Percentiles rank a stretch among this genome's conserved stretches.
These are phyloP conservation scores for Melanogaster broomeanus DNA, from an alignment of 768 basidiomycete species.

Conservation along the genomic window DNA sequence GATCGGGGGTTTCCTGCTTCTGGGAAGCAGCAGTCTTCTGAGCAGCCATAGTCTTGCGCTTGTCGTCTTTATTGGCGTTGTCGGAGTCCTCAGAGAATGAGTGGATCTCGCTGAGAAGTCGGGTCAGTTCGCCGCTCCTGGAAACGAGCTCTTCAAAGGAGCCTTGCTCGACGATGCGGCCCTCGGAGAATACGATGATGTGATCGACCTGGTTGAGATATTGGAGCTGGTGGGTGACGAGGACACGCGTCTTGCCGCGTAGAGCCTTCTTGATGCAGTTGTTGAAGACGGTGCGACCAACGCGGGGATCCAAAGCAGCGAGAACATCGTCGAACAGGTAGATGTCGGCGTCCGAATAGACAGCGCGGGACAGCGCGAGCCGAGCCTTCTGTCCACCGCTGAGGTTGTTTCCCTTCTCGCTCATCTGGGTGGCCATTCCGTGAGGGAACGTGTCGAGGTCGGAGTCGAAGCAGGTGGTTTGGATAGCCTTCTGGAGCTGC, in stretches of 20 bases:
- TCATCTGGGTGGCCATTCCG: constrained; percentile 43
- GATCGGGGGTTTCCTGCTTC: constrained; percentile 9
- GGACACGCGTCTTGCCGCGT: constrained; percentile 26
- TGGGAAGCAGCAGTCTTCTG: constrained; percentile 10
- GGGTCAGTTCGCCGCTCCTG: constrained; percentile 26
- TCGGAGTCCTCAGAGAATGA: constrained; percentile 7
- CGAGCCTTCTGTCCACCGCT: constrained; percentile 54
- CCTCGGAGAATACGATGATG: constrained; percentile 48
- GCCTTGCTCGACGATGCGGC: constrained; percentile 47
- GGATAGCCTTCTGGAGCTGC: constrained; percentile 27
- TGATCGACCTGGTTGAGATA: constrained; percentile 41
- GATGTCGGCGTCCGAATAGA: constrained; percentile 44
- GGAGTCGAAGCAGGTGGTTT: constrained; percentile 28
- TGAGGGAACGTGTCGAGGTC: constrained; percentile 30
- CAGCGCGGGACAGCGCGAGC: constrained; percentile 45
- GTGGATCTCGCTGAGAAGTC: constrained; percentile 24
- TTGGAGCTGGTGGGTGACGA: constrained; percentile 33
- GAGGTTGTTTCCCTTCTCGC: constrained; percentile 46
- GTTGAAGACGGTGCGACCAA: constrained; percentile 36
- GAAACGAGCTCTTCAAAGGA: constrained; percentile 40
- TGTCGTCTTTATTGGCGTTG: constrained; percentile 13
- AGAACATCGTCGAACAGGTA: constrained; percentile 50
- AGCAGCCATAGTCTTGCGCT: constrained; percentile 19
- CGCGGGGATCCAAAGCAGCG: constrained; percentile 48
- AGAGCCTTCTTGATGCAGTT: constrained; percentile 24